These are phyloP conservation scores for Leptodermis oblonga DNA, from an alignment of 257 asterid genomes.

Conservation along the genomic window DNA sequence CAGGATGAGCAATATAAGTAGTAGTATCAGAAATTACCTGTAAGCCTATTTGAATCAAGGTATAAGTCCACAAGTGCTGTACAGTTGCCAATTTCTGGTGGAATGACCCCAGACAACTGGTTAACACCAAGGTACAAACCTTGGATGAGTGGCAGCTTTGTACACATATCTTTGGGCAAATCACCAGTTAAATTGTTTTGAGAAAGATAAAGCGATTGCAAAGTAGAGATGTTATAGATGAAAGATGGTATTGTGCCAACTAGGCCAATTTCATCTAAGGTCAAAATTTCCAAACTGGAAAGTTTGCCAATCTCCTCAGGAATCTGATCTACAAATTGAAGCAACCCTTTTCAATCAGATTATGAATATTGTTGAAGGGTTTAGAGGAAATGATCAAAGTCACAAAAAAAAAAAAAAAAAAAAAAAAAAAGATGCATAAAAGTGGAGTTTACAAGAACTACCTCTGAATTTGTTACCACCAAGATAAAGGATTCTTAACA, in stretches of 20 bases:
- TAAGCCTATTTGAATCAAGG: conserved; percentile 26
- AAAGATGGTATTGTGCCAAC: conserved; percentile 32
- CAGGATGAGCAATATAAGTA: neutral
- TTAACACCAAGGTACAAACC: conserved; percentile 16
- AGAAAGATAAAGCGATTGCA: conserved; percentile 19
- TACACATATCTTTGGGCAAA: conserved; percentile 22
- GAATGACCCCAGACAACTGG: conserved; percentile 22
- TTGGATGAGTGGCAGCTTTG: conserved; percentile 16
- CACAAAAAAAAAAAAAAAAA: too few relatives aligned
- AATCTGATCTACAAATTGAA: conserved; percentile 12
- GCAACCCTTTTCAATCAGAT: neutral
- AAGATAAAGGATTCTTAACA: conserved; percentile 17
- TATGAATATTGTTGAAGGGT: conserved; percentile 3
- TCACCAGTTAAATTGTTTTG: conserved; percentile 21
- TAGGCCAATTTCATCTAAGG: conserved; percentile 11
- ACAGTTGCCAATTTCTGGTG: conserved; percentile 15
- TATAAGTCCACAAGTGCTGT: conserved; percentile 10
- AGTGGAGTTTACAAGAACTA: neutral
- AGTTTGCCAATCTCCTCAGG: conserved; percentile 13
- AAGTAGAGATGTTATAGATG: conserved; percentile 28
- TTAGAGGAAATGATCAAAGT: too few relatives aligned
- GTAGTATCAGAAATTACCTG: conserved; percentile 13
- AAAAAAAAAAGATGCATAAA: neutral
- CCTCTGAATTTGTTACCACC: conserved; percentile 30
- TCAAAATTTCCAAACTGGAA: conserved; percentile 6